Evolutionary conservation across 2,329 filamentous ascomycete genomes (phyloP).

Genomic region (Fusarium sp.): DNA sequence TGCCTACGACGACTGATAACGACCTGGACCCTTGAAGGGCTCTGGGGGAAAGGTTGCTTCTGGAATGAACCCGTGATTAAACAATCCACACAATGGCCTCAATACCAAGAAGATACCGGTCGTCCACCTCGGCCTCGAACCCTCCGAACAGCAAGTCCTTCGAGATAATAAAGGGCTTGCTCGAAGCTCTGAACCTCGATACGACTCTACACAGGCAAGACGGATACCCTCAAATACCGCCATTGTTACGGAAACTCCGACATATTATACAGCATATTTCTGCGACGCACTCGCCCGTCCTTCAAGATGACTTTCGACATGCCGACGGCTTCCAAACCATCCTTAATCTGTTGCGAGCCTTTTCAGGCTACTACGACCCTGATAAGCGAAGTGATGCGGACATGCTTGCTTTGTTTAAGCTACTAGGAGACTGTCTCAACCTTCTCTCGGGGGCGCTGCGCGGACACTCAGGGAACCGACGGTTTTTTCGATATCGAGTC

Average conservation of each 20-base stretch:
- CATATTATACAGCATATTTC: constrained; percentile 72
- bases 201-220: constrained; percentile 46
- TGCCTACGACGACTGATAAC: constrained; percentile 46
- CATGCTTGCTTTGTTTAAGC: constrained; percentile 71
- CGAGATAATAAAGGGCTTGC: constrained; percentile 65
- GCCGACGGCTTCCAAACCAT: constrained; percentile 81
- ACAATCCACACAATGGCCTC: constrained; percentile 57
- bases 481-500: constrained; percentile 83
- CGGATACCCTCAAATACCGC: constrained; percentile 59
- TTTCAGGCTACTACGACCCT: constrained; percentile 81
- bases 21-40: constrained; percentile 52
- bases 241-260: constrained; percentile 66
- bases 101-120: constrained; percentile 67
- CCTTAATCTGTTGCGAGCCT: constrained; percentile 72
- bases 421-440: constrained; percentile 76
- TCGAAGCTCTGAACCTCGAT: constrained; percentile 56
- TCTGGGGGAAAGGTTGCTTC: constrained; percentile 42
- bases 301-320: constrained; percentile 85
- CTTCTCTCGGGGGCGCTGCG: constrained; percentile 80
- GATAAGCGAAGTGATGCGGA: constrained; percentile 68
- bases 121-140: constrained; percentile 69
- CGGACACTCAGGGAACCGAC: constrained; percentile 84
- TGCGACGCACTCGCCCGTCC: constrained; percentile 57
- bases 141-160: constrained; percentile 68
- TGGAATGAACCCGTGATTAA: constrained; percentile 41